Percentiles rank a stretch among this genome's conserved stretches.
Evolutionary conservation across 2,329 filamentous ascomycete species (phyloP).

Genomic region (Harringtonia lauricola): DNA sequence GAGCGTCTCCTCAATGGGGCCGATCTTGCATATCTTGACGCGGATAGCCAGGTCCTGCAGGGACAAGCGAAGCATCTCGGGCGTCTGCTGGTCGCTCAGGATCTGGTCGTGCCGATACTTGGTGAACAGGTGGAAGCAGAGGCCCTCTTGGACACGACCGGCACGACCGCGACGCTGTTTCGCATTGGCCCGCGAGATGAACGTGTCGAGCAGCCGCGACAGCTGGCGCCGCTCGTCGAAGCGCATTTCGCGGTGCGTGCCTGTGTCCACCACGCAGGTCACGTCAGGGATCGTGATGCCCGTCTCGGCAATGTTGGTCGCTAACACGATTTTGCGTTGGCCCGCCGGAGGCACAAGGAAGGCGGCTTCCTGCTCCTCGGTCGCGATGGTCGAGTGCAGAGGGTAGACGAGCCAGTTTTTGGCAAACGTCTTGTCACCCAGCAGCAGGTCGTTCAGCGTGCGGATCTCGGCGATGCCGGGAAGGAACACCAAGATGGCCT

Average conservation of each 20-base stretch:
- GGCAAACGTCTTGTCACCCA: conserved; percentile 65
- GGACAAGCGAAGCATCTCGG: conserved; percentile 89
- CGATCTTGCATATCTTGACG: conserved; percentile 95
- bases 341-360: conserved; percentile 78
- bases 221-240: conserved; percentile 91
- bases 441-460: conserved; percentile 73
- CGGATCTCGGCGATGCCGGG: conserved; percentile 91
- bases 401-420: conserved; percentile 77
- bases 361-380: conserved; percentile 89
- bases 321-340: conserved; percentile 83
- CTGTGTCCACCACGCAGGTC: conserved; percentile 91
- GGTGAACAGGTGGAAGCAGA: conserved; percentile 95
- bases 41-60: conserved; percentile 91
- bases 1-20: conserved; percentile 83
- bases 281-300: conserved; percentile 98
- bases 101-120: conserved; percentile 74
- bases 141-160: conserved; percentile 85
- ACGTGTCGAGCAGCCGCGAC: conserved; percentile 83
- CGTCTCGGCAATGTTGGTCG: conserved; percentile 96
- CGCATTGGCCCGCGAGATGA: conserved; percentile 90
- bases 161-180: conserved; percentile 91
- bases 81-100: conserved; percentile 88
- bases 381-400: conserved; percentile 88
- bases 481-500: conserved; percentile 86
- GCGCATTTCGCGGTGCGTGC: conserved; percentile 94